A percentile compares a stretch with the other conserved stretches of the same genome.
These are phyloP conservation scores for Talaromyces funiculosus DNA, from an alignment of 2,329 filamentous ascomycete genomes.

Conservation along the genomic window DNA sequence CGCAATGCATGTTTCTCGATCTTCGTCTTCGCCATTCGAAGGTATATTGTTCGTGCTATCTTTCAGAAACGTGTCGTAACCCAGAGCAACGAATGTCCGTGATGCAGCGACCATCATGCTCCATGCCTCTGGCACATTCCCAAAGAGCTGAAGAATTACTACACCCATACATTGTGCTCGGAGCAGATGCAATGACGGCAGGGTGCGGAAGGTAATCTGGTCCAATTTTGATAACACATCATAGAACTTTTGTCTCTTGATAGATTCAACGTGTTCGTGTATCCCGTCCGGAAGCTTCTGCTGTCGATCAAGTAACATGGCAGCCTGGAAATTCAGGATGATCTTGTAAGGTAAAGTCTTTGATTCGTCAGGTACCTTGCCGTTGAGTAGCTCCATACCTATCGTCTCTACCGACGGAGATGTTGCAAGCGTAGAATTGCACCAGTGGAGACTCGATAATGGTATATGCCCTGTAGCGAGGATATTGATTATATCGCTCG, in stretches of 20 bases:
- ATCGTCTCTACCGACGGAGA: not conserved
- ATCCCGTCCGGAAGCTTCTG: not conserved
- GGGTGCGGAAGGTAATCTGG: not conserved
- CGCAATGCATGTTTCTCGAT: slow-evolving; percentile 19
- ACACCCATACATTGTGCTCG: slow-evolving; percentile 7
- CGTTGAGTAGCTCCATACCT: not conserved
- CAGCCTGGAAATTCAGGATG: slow-evolving; percentile 7
- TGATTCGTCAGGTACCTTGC: not conserved
- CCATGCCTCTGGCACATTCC: slow-evolving; percentile 1
- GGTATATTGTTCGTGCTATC: too few species aligned
- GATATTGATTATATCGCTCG: slow-evolving; percentile 7
- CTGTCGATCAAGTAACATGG: not conserved
- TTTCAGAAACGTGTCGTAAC: slow-evolving; percentile 18
- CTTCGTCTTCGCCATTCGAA: slow-evolving; percentile 14
- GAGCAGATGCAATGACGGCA: slow-evolving; percentile 4
- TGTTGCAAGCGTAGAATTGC: not conserved
- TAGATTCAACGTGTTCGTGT: not conserved
- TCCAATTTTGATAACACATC: not conserved
- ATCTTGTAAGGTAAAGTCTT: not conserved
- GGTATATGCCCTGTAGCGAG: not conserved
- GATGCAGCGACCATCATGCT: slow-evolving; percentile 16
- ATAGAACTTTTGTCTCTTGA: not conserved
- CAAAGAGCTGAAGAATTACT: slow-evolving; percentile 10
- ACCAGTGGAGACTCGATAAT: not conserved
- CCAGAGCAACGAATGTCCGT: slow-evolving; percentile 21